A percentile compares a stretch with the other conserved stretches of the same genome.
Evolutionary conservation across 106 monocot genomes (phyloP).

Genomic region (Posidonia australis): DNA sequence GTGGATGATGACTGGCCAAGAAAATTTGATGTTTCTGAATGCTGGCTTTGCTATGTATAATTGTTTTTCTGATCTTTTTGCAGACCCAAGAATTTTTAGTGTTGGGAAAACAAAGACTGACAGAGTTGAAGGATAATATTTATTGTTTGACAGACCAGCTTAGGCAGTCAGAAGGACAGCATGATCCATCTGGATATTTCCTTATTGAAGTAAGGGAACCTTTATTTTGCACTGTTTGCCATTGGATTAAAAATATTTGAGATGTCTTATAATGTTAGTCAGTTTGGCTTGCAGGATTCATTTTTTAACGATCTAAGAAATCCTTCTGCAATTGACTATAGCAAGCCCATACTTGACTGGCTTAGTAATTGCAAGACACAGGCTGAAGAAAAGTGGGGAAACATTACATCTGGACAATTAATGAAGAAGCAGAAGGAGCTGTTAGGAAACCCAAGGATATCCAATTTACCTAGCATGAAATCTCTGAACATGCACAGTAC

Average conservation of each 20-base stretch:
- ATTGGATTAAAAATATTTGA: constrained; percentile 7
- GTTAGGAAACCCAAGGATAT: constrained; percentile 36
- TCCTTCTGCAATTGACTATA: constrained; percentile 64
- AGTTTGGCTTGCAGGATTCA: constrained; percentile 36
- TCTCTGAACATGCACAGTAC: constrained; percentile 55
- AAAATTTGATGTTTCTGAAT: too few relatives aligned
- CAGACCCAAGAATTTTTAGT: constrained; percentile 93
- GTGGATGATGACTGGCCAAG: too few relatives aligned
- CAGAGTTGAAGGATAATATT: constrained; percentile 77
- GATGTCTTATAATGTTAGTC: neutral
- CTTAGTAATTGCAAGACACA: constrained; percentile 48
- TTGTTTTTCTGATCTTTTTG: constrained; percentile 3
- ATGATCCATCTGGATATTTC: constrained; percentile 86
- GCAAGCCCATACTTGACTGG: constrained; percentile 73
- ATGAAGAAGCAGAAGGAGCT: constrained; percentile 64
- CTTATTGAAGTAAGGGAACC: constrained; percentile 58
- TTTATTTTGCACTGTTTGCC: neutral
- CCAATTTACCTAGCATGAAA: constrained; percentile 53
- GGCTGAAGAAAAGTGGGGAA: constrained; percentile 69
- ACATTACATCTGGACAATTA: constrained; percentile 58
- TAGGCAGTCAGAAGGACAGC: constrained; percentile 49
- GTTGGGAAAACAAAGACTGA: constrained; percentile 60
- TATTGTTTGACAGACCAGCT: constrained; percentile 74
- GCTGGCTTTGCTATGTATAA: neutral
- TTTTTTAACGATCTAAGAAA: constrained; percentile 77